Base-by-base conservation (phyloP, 306 rosid species). In the Castanea sativa region DNA sequence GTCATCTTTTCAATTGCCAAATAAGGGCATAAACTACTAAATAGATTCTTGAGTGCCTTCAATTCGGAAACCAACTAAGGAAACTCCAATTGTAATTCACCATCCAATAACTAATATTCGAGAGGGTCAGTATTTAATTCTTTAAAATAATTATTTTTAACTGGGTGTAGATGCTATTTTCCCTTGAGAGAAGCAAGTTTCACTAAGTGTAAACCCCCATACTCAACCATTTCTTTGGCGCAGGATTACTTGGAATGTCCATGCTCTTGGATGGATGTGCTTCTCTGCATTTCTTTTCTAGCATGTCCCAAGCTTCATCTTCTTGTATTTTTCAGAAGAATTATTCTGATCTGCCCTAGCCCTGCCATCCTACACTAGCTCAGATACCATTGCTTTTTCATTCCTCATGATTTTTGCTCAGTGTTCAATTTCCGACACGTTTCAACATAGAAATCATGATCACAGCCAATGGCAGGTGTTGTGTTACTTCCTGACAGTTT, bases 181-280 rank as follows among this genome's bases (percentile, higher is more conserved):
- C 89, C 90, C 84, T 64, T 76, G 69, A 84, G 84, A 83, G 88
- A 88, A 86, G 85, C 87, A 86, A 84, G 70, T 81, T 81, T 79
- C 79, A 65, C 80, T 79, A 65, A 84, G 85, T 82, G 78, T 88
- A 82, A 86, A 80, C 87, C 90, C 87, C 91, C 81, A 76, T 83
- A 83, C 95, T 92, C 95, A 92, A 87, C 63, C 86, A 76, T 89
- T 92, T 92, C 92, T 90, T 92, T 92, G 97, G 84, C 92, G 93
- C 95, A 92, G 97, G 97, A 89, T 87, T 89, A 89, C 92, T 80
- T 85, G 95, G 97, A 90, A 90, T 84, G 91, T 85, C 92, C 93
- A 86, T 90, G 93, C 88, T 88, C 94, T 87, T 87, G 93, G 97
- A 83, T 83, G 91, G 92, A 82, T 82, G 92, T 80, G 91, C 93